Conservation (phyloP, 2,329 filamentous ascomycete species). For the Cladobotryum protrusum region DNA sequence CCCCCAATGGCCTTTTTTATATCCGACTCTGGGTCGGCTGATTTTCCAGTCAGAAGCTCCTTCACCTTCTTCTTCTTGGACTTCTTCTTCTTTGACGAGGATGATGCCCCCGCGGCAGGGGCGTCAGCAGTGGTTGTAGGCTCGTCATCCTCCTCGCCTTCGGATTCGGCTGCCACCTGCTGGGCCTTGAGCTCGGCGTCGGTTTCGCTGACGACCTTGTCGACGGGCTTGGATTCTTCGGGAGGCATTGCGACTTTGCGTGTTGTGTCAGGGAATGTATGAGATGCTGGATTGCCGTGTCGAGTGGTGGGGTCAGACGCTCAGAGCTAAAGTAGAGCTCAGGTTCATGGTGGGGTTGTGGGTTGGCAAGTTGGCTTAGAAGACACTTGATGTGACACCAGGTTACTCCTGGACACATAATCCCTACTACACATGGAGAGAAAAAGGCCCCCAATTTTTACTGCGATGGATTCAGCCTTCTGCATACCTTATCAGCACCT, state of each 20-base stretch:
- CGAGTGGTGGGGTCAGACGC: constrained; percentile 7
- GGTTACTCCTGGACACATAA: too few relatives aligned
- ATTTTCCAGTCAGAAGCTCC: constrained; percentile 33
- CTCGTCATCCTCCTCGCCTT: constrained; percentile 37
- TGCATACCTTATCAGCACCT: too few relatives aligned
- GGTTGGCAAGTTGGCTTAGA: not conserved
- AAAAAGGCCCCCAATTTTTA: too few relatives aligned
- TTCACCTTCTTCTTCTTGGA: constrained; percentile 58
- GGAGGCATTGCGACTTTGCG: constrained; percentile 36
- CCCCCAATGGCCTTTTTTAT: constrained; percentile 47
- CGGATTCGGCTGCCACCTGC: constrained; percentile 39
- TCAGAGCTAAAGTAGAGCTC: not conserved
- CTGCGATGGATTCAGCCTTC: too few relatives aligned
- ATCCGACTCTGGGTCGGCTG: constrained; percentile 31
- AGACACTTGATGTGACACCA: too few relatives aligned
- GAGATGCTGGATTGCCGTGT: constrained; percentile 1
- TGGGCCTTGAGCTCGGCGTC: constrained; percentile 41
- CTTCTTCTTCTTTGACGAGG: constrained; percentile 52
- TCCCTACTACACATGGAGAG: too few relatives aligned
- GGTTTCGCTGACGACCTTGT: constrained; percentile 44
- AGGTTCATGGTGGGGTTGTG: constrained; percentile 7
- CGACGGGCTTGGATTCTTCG: constrained; percentile 58
- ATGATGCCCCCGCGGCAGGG: constrained; percentile 19
- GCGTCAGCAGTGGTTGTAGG: constrained; percentile 32
- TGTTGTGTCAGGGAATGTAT: not conserved